Conservation (phyloP, 2,329 filamentous ascomycete species). For the Coniochaeta prunicola region DNA sequence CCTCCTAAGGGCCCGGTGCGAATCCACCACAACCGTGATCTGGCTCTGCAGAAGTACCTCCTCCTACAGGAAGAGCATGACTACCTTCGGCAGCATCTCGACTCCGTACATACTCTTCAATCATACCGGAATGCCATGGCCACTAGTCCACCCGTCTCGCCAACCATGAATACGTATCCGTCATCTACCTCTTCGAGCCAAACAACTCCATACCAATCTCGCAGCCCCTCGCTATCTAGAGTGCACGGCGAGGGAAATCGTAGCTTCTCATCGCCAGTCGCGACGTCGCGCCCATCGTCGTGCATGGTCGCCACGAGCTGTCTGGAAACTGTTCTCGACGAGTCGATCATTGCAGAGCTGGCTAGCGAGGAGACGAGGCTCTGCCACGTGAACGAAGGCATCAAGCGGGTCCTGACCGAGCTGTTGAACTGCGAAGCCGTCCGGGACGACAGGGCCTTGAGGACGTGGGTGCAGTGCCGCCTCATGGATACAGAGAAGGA, state of each 20-base stretch:
- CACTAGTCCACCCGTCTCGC: conserved; percentile 52
- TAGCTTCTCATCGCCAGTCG: conserved; percentile 9
- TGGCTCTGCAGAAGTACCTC: conserved; percentile 47
- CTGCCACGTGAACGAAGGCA: conserved; percentile 50
- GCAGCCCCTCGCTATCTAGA: conserved; percentile 11
- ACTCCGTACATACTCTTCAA: conserved; percentile 27
- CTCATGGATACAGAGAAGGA: conserved; percentile 56
- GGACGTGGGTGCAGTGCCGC: conserved; percentile 51
- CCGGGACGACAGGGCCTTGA: conserved; percentile 41
- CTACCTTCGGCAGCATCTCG: conserved; percentile 41
- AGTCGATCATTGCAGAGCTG: conserved; percentile 40
- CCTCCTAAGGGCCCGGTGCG: conserved; percentile 6
- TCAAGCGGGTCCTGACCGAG: conserved; percentile 55
- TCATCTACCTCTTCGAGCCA: conserved; percentile 40
- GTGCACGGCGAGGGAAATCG: conserved; percentile 1
- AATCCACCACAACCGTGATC: conserved; percentile 30
- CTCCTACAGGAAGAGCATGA: conserved; percentile 47
- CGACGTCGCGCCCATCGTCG: not conserved
- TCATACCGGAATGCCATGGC: conserved; percentile 24
- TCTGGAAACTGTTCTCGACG: conserved; percentile 34
- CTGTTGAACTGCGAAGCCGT: conserved; percentile 53
- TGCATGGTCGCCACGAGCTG: conserved; percentile 14
- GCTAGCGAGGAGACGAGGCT: conserved; percentile 46
- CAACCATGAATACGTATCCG: conserved; percentile 48
- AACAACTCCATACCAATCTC: conserved; percentile 32